These are phyloP conservation scores for Speleostelium caveatum DNA, from an alignment of 78 protist genomes.

Conservation along the genomic window DNA sequence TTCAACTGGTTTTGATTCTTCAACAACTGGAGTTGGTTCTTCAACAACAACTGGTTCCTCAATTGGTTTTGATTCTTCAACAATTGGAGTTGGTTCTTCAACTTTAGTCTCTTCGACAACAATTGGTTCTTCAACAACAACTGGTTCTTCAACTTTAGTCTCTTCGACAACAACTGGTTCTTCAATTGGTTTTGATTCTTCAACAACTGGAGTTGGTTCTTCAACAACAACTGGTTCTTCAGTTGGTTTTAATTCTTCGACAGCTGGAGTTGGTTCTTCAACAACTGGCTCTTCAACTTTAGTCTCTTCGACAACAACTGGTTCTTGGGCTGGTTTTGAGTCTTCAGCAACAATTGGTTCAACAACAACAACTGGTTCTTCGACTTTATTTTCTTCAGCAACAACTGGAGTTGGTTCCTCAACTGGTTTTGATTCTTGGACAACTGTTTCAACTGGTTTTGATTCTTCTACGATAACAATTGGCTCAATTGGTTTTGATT, in stretches of 20 bases:
- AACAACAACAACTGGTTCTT: background rate
- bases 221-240: background rate
- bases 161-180: background rate
- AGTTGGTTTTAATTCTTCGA: background rate
- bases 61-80: background rate
- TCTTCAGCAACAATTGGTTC: background rate
- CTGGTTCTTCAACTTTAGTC: background rate
- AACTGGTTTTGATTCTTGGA: background rate
- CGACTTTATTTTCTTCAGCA: background rate
- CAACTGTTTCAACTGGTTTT: background rate
- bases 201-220: background rate
- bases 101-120: background rate
- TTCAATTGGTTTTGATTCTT: background rate
- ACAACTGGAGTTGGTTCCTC: conserved; percentile 7
- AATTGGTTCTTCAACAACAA: background rate
- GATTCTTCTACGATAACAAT: background rate
- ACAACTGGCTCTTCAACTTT: background rate
- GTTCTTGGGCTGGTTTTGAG: background rate
- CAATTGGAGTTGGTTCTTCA: background rate
- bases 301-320: background rate
- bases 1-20: background rate
- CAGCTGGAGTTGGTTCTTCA: background rate
- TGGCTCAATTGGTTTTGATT: background rate
- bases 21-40: background rate
- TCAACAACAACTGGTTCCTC: background rate